Evolutionary conservation across 2,329 filamentous ascomycete genomes (phyloP), one percentile per base, ranked within the genome.

Genomic region (Beauveria bassiana): DNA sequence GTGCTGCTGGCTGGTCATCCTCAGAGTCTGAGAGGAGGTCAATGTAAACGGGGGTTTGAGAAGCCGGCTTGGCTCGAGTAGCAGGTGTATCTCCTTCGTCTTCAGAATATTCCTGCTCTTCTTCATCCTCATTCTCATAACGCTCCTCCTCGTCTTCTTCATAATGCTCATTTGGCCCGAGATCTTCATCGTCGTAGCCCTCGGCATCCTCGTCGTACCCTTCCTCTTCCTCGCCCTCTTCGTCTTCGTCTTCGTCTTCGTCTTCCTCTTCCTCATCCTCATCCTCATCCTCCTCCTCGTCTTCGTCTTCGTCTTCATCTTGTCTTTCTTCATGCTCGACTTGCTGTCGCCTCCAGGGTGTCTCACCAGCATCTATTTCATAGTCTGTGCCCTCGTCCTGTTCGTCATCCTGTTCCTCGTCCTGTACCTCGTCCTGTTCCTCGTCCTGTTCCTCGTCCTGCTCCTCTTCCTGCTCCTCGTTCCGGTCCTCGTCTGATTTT

Each of bases 11-110:
- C 3, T 73, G 68, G 53, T 75, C 62, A 43, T 53, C 62, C 10
- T 63, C 73, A 5, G 70, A 72, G 47, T 76, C 72, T 1, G 74
- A 74, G 5, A 76, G 65, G 10, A 77, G 62, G 57, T 72, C 72
- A 59, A 77, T 77, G 16, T 75, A 68, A 16, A 76, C 69, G 0
- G 72, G 72, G 18, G 66, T 63, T 55, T 43, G 31, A 6, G 65
- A 69, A 10, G 64, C 56, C 2, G 62, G 60, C 12, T 62, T 22
- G 28, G 65, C 56, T 12, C 24, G 50, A 26, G 40, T 2, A 3
- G 40, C 20, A 51, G 40, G 28, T 12, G 63, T 16, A 54, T 63
- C 63, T n/a, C 42, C 31, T 2, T 64, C 66, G 16, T 31, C 43
- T 16, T 66, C 63, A 2, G 61, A 59, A 2, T 64, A n/a, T 24